Evolutionary conservation across 352 stramenopile genomes (phyloP).

Genomic region (Phytophthora idaei): DNA sequence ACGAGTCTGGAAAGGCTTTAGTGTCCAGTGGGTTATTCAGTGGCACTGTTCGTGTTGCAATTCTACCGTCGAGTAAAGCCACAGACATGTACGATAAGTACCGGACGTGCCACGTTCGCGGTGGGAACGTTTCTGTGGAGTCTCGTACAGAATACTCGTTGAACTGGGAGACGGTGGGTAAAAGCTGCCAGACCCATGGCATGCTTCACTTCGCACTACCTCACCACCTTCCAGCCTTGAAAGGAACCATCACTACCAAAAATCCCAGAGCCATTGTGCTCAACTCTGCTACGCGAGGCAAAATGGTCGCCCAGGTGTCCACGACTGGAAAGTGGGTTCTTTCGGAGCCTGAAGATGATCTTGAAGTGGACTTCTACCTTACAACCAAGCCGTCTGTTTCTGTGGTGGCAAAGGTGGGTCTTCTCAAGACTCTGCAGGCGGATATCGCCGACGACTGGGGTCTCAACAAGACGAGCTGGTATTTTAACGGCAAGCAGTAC

Average conservation of each 20-base stretch:
- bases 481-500: conserved; percentile 76
- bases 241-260: conserved; percentile 14
- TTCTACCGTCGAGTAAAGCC: conserved; percentile 39
- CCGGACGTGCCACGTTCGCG: conserved; percentile 51
- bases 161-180: conserved; percentile 58
- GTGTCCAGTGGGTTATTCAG: conserved; percentile 40
- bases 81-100: conserved; percentile 55
- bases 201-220: conserved; percentile 71
- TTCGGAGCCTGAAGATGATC: conserved; percentile 46
- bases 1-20: conserved; percentile 38
- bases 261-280: conserved; percentile 37
- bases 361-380: conserved; percentile 58
- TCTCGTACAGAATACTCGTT: conserved; percentile 62
- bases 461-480: conserved; percentile 55
- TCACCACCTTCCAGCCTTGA: conserved; percentile 60
- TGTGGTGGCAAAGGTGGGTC: conserved; percentile 37
- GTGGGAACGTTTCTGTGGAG: conserved; percentile 48
- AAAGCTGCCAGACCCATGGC: conserved; percentile 42
- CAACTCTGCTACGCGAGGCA: conserved; percentile 55
- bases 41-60: conserved; percentile 53
- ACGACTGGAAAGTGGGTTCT: conserved; percentile 44
- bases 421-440: conserved; percentile 40
- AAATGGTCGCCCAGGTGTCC: conserved; percentile 52
- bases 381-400: conserved; percentile 32
- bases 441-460: conserved; percentile 60